These are phyloP conservation scores for Ustulina deusta DNA, from an alignment of 2,329 filamentous ascomycete genomes.

Conservation along the genomic window DNA sequence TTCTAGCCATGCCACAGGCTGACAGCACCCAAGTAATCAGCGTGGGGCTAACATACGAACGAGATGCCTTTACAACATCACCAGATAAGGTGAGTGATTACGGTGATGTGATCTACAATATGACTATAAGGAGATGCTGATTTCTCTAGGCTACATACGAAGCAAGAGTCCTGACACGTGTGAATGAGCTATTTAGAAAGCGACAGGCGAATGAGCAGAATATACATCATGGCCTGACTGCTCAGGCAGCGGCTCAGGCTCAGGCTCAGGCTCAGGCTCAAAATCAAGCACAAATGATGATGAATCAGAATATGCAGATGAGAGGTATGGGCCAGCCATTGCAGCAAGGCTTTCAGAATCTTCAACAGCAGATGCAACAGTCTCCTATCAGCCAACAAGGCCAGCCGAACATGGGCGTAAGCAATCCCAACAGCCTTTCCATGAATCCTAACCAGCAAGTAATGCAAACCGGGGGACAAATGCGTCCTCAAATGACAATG, in stretches of 20 bases:
- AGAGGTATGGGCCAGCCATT: slow-evolving; percentile 63
- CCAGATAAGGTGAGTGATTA: slow-evolving; percentile 60
- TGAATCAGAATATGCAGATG: slow-evolving; percentile 67
- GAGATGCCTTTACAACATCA: slow-evolving; percentile 60
- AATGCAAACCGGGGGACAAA: slow-evolving; percentile 55
- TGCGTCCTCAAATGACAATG: slow-evolving; percentile 47
- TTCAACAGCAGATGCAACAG: slow-evolving; percentile 69
- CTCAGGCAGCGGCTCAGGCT: slow-evolving; percentile 55
- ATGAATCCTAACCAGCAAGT: slow-evolving; percentile 49
- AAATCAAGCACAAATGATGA: slow-evolving; percentile 60
- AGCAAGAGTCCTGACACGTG: slow-evolving; percentile 59
- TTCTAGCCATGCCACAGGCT: slow-evolving; percentile 58
- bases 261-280: slow-evolving; percentile 50
- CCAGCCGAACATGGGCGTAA: slow-evolving; percentile 58
- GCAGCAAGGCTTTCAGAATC: slow-evolving; percentile 68
- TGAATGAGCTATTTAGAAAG: slow-evolving; percentile 62
- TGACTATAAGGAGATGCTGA: slow-evolving; percentile 5
- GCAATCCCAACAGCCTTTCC: slow-evolving; percentile 52
- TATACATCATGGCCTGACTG: slow-evolving; percentile 63
- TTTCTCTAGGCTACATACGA: slow-evolving; percentile 62
- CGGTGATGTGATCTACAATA: neutral
- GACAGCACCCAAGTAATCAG: slow-evolving; percentile 58
- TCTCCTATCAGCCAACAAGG: slow-evolving; percentile 64
- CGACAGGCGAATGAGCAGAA: slow-evolving; percentile 63
- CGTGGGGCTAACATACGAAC: slow-evolving; percentile 61